phyloP scores from a whole-genome alignment of 768 basidiomycete species.

The Termitomyces sp. region DNA sequence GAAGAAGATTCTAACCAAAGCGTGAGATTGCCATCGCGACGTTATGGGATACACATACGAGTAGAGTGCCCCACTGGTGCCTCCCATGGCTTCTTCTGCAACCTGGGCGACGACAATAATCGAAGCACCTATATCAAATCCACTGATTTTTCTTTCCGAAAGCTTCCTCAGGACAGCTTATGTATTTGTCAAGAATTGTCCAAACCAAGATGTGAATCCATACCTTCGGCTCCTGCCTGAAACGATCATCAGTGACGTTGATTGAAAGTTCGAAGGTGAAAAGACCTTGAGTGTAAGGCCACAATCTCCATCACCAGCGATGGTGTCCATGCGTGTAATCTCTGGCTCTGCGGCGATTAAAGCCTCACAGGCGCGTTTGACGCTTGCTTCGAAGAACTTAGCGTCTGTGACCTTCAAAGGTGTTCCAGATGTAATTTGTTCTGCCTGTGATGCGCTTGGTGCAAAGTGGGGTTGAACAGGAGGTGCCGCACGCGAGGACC shows the following conservation, averaged over 20 bases:
- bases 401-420: slow-evolving; percentile 34
- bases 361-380: slow-evolving; percentile 59
- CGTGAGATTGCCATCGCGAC: background rate
- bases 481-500: slow-evolving; percentile 52
- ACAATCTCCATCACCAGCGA: slow-evolving; percentile 85
- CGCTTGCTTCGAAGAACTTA: slow-evolving; percentile 45
- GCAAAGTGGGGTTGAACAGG: slow-evolving; percentile 15
- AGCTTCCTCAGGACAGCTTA: slow-evolving; percentile 62
- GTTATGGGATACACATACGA: slow-evolving; percentile 51
- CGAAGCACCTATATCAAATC: slow-evolving; percentile 59
- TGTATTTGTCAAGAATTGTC: background rate
- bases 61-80: slow-evolving; percentile 87
- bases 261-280: background rate
- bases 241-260: background rate
- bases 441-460: slow-evolving; percentile 8
- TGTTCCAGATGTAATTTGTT: slow-evolving; percentile 7
- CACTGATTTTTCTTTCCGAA: slow-evolving; percentile 49
- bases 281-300: slow-evolving; percentile 48
- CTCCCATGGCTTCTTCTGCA: slow-evolving; percentile 85
- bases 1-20: slow-evolving; percentile 78
- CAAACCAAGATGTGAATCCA: slow-evolving; percentile 12
- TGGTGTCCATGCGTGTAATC: slow-evolving; percentile 87
- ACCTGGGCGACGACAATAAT: slow-evolving; percentile 68
- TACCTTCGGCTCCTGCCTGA: slow-evolving; percentile 69
- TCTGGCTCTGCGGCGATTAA: slow-evolving; percentile 80